phyloP scores from a whole-genome alignment of 192 early-diverging fungal genomes.

The Coemansia sp. region DNA sequence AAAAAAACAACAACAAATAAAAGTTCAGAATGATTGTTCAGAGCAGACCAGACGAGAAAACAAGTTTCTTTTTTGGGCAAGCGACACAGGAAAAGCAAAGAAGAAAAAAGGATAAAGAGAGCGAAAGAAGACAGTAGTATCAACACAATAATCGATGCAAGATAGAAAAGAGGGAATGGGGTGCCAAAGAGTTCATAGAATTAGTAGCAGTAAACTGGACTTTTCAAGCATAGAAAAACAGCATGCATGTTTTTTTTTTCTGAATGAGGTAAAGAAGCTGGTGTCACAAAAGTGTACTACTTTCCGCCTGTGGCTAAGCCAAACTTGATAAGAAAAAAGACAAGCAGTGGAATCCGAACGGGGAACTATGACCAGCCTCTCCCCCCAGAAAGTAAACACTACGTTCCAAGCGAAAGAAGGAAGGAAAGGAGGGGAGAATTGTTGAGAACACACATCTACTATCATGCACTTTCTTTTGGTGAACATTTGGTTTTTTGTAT shows the following conservation, averaged over 20 bases:
- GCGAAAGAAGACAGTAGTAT: background rate
- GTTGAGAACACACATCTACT: background rate
- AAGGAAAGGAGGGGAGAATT: background rate
- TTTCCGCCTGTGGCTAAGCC: background rate
- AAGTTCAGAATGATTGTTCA: conserved; percentile 9
- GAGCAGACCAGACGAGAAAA: background rate
- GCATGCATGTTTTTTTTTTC: background rate
- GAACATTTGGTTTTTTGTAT: background rate
- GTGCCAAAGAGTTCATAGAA: conserved; percentile 4
- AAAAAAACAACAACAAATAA: conserved; percentile 3
- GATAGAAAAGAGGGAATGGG: conserved; percentile 8
- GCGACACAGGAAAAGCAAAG: background rate
- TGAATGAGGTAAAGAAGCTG: background rate
- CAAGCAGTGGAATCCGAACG: background rate
- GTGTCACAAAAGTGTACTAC: background rate
- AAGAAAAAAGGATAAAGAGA: background rate
- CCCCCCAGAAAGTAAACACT: background rate
- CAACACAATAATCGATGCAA: background rate
- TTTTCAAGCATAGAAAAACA: background rate
- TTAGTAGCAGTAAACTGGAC: conserved; percentile 10
- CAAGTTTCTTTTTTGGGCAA: conserved; percentile 1
- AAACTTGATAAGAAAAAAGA: background rate
- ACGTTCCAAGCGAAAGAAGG: background rate
- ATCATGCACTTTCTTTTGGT: background rate
- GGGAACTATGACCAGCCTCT: background rate